These are phyloP conservation scores for Aspergillus candidus DNA, from an alignment of 2,329 filamentous ascomycete genomes.

Conservation along the genomic window DNA sequence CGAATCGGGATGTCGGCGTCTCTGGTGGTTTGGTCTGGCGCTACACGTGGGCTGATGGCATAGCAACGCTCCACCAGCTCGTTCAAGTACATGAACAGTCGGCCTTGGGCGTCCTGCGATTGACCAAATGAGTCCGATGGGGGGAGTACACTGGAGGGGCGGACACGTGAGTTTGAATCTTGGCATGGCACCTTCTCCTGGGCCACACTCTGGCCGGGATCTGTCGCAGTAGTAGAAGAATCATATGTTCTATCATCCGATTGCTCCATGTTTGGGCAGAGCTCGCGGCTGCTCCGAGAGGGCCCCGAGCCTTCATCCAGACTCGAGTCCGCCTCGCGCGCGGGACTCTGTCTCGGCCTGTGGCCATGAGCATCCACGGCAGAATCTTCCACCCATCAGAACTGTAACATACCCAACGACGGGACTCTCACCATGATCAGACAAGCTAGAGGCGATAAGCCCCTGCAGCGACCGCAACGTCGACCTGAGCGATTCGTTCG, in stretches of 20 bases:
- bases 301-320: no score
- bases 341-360: no score
- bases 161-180: background rate
- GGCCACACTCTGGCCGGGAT: no score
- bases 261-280: no score
- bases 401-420: background rate
- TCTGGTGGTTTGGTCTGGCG: constrained; percentile 3
- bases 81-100: constrained; percentile 7
- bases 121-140: background rate
- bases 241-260: no score
- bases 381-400: no score
- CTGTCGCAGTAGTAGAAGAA: no score
- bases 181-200: no score
- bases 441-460: constrained; percentile 3
- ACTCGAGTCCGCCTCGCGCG: no score
- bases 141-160: constrained; percentile 2
- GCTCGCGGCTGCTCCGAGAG: no score
- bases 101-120: constrained; percentile 1
- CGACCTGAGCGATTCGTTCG: constrained; percentile 4
- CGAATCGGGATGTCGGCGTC: constrained; percentile 9
- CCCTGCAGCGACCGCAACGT: constrained; percentile 7
- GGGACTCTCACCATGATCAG: background rate
- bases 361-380: no score
- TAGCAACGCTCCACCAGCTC: constrained; percentile 6
- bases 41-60: background rate